Conservation (phyloP, 2,329 filamentous ascomycete species). For the Acrocalymma vagum region DNA sequence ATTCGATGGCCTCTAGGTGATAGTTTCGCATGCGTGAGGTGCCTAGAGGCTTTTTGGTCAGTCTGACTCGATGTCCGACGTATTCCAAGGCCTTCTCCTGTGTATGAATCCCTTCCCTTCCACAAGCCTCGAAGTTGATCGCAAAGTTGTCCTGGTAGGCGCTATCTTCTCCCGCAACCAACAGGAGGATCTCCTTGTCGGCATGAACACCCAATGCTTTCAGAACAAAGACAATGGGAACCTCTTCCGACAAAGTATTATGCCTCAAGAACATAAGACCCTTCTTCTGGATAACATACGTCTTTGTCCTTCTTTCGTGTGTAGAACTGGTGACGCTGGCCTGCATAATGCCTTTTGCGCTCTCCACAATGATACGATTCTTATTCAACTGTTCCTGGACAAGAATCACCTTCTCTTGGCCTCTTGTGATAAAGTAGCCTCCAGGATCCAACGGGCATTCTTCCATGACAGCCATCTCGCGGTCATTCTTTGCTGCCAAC, state of each 20-base stretch:
- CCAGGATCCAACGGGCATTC: conserved; percentile 96
- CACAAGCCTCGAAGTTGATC: conserved; percentile 92
- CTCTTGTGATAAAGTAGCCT: conserved; percentile 97
- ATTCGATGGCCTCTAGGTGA: conserved; percentile 91
- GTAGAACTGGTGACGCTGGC: conserved; percentile 94
- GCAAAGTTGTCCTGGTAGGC: conserved; percentile 94
- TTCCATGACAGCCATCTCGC: conserved; percentile 89
- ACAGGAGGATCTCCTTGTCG: conserved; percentile 91
- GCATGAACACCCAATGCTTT: conserved; percentile 94
- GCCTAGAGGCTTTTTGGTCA: conserved; percentile 72
- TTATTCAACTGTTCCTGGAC: conserved; percentile 99
- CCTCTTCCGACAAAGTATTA: conserved; percentile 89
- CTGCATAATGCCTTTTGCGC: conserved; percentile 92
- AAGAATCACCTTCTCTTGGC: conserved; percentile 97
- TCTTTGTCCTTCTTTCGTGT: conserved; percentile 97
- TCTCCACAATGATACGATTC: conserved; percentile 97
- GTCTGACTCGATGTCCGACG: conserved; percentile 79
- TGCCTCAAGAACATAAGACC: conserved; percentile 89
- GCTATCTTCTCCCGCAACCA: conserved; percentile 87
- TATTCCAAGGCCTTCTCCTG: conserved; percentile 97
- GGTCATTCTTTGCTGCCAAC: conserved; percentile 81
- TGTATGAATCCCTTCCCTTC: conserved; percentile 84
- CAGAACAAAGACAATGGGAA: conserved; percentile 93
- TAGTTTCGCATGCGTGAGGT: conserved; percentile 73
- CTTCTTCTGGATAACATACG: conserved; percentile 93